Evolutionary conservation across 1,139 yeast genomes (phyloP), one percentile per base, ranked within the genome.

Genomic region (Scheffersomyces quercinus): DNA sequence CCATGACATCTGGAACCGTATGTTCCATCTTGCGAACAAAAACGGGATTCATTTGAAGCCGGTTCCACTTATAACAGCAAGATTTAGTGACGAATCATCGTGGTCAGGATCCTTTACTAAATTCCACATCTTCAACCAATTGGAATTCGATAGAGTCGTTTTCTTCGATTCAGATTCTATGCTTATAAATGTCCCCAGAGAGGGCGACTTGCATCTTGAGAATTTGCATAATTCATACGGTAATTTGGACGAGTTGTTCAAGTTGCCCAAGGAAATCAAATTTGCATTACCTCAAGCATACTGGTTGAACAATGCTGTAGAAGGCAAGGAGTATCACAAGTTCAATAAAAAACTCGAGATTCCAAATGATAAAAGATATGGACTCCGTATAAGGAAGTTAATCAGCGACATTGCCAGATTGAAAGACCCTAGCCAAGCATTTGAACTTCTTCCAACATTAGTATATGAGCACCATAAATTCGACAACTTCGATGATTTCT

Each of bases 101-200:
- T 82, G 86, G 86, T 54, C 65, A 3, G 67, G 73, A 8, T 77
- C 83, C 38, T 75, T 78, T 49, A 81, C 85, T 0, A 82, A 82
- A 51, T 62, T 82, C 33, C 69, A 74, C 47, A 70, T 79, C 0
- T 82, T 82, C 55, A 69, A 73, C 45, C 72, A 73, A 50, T 65
- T 68, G 0, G 73, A 78, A 35, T 83, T 69, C 39, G 69, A 65
- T 34, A 50, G 70, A 29, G 47, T 70, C 29, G 65, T 70, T 4
- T 70, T 59, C 45, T 68, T 70, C 49, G 81, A 77, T 54, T 63
- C 78, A 1, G 82, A 75, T 53, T 63, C 77, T 10, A 63, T 68
- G 62, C 49, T 77, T 14, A 40, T 54, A 9, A 49, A 55, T 29
- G 45, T 47, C 4, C 36, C 43, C 9, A 36, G 39, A 3, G 44